Evolutionary conservation across 1,139 yeast genomes (phyloP).

Genomic region (Hyphopichia pseudoburtonii): DNA sequence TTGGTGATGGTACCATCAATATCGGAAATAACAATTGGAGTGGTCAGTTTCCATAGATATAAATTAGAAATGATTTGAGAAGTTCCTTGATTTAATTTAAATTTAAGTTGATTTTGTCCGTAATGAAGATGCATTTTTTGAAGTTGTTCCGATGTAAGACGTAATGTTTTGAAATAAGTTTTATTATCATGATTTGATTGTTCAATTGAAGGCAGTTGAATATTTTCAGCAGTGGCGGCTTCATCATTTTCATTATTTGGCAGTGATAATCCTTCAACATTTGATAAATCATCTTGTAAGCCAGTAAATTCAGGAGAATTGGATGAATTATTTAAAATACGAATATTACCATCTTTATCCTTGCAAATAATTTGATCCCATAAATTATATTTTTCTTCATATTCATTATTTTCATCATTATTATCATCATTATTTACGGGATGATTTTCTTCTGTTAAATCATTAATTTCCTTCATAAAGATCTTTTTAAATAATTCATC

Average conservation of each 20-base stretch:
- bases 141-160: slow-evolving; percentile 90
- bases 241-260: slow-evolving; percentile 8
- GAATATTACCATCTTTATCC: slow-evolving; percentile 72
- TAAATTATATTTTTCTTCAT: no score
- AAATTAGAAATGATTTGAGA: slow-evolving; percentile 74
- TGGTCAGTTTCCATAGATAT: slow-evolving; percentile 79
- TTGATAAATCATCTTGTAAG: slow-evolving; percentile 9
- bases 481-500: slow-evolving; percentile 72
- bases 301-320: slow-evolving; percentile 8
- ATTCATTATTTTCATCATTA: slow-evolving; percentile 23
- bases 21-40: slow-evolving; percentile 94
- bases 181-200: slow-evolving; percentile 27
- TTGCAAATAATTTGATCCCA: slow-evolving; percentile 43
- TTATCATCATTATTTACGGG: slow-evolving; percentile 16
- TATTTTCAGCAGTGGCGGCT: slow-evolving; percentile 10
- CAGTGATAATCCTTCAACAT: slow-evolving; percentile 2
- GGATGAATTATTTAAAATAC: slow-evolving; percentile 42
- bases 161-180: slow-evolving; percentile 76
- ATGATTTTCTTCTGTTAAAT: slow-evolving; percentile 18
- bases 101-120: slow-evolving; percentile 78
- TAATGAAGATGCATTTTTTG: slow-evolving; percentile 67
- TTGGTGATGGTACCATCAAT: slow-evolving; percentile 98
- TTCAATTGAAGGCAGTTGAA: slow-evolving; percentile 6
- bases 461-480: slow-evolving; percentile 54
- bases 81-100: slow-evolving; percentile 79